Conservation (phyloP, 2,329 filamentous ascomycete species). For the Alternaria sp. region DNA sequence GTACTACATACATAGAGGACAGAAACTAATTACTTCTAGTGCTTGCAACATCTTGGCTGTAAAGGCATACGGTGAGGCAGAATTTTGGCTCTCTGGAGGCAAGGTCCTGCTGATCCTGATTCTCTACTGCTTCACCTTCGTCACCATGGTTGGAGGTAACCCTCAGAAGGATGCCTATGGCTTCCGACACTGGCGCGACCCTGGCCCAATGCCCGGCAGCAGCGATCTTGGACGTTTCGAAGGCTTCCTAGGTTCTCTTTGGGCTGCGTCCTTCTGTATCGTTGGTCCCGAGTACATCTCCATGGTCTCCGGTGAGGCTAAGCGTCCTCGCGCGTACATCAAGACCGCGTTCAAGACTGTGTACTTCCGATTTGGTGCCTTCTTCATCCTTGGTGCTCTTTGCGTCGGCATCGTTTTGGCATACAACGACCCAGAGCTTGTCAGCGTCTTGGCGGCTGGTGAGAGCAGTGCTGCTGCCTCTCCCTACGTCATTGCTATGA, state of each 20-base stretch:
- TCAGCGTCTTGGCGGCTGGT: slow-evolving; percentile 57
- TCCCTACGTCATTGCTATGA: slow-evolving; percentile 71
- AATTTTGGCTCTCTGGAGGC: slow-evolving; percentile 57
- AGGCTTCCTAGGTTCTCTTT: slow-evolving; percentile 52
- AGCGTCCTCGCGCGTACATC: slow-evolving; percentile 57
- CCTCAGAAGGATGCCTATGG: slow-evolving; percentile 54
- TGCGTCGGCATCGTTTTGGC: slow-evolving; percentile 61
- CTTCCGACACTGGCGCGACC: slow-evolving; percentile 56
- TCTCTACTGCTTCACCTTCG: slow-evolving; percentile 58
- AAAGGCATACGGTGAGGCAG: slow-evolving; percentile 55
- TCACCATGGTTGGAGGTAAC: slow-evolving; percentile 58
- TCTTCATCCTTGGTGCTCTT: slow-evolving; percentile 58
- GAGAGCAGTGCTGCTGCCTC: slow-evolving; percentile 62
- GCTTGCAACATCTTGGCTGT: slow-evolving; percentile 59
- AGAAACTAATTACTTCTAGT: slow-evolving; percentile 42
- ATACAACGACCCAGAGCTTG: slow-evolving; percentile 75
- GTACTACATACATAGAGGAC: neutral
- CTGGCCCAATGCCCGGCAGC: slow-evolving; percentile 42
- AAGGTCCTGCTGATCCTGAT: slow-evolving; percentile 59
- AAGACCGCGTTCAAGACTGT: slow-evolving; percentile 60
- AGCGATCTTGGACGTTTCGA: slow-evolving; percentile 44
- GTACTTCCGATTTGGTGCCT: slow-evolving; percentile 57
- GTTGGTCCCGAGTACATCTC: slow-evolving; percentile 60
- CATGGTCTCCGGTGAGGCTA: slow-evolving; percentile 59
- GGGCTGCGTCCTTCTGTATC: slow-evolving; percentile 57